Percentiles rank a stretch among this genome's conserved stretches.
Conservation (phyloP, 2,329 filamentous ascomycete genomes). For the Ceratocystis lukuohia region DNA sequence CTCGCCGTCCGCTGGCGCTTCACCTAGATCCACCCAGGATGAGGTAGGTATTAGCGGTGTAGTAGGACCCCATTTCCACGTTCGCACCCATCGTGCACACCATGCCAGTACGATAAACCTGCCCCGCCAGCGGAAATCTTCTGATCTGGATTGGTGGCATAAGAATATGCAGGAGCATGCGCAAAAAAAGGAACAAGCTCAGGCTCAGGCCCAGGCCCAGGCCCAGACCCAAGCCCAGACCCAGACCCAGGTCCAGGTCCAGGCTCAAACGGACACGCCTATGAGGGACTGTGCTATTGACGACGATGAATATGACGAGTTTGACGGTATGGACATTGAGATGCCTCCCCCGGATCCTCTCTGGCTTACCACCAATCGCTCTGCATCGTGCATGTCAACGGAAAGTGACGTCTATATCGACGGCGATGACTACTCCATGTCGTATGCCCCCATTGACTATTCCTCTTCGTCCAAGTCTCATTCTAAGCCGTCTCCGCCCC, state of each 20-base stretch:
- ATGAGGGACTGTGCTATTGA: constrained; percentile 24
- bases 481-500: background rate
- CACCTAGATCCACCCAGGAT: constrained; percentile 8
- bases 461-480: background rate
- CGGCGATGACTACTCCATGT: constrained; percentile 25
- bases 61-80: constrained; percentile 24
- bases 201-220: background rate
- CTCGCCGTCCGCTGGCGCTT: constrained; percentile 24
- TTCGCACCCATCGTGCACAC: background rate
- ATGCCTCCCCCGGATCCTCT: constrained; percentile 28
- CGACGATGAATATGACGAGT: constrained; percentile 13
- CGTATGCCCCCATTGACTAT: constrained; percentile 24
- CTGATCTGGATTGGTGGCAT: constrained; percentile 59
- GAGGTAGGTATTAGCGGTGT: background rate
- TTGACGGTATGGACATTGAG: constrained; percentile 22
- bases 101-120: constrained; percentile 17
- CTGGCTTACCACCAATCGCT: constrained; percentile 24
- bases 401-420: constrained; percentile 15
- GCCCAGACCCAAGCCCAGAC: too few species aligned
- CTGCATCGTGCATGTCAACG: constrained; percentile 5
- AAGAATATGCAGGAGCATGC: constrained; percentile 69
- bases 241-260: constrained; percentile 25
- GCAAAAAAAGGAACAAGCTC: constrained; percentile 45
- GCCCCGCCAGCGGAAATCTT: constrained; percentile 43
- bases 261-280: background rate